phyloP scores from a whole-genome alignment of 176 grass and related monocot genomes.

The Saccharum spontaneum region DNA sequence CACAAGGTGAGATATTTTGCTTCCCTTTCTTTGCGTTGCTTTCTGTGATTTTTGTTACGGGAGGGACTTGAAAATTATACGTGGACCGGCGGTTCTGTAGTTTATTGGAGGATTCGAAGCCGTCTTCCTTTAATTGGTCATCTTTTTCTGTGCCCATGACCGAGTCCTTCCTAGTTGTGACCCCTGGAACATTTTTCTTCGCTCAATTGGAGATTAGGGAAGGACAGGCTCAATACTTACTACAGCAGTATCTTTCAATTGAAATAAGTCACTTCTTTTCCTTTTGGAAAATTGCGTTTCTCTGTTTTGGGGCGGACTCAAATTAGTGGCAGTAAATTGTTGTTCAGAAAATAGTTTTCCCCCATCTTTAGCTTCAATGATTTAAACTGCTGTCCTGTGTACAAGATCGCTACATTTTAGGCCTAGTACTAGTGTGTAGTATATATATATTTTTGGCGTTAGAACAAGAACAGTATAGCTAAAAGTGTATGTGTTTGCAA shows the following conservation, averaged over 20 bases:
- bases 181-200: background rate
- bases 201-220: background rate
- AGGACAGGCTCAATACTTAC: background rate
- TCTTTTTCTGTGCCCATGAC: background rate
- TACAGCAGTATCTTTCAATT: background rate
- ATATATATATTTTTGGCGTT: too few species aligned
- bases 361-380: background rate
- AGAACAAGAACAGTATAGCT: background rate
- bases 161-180: background rate
- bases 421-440: background rate
- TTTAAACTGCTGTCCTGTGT: background rate
- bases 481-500: slow-evolving; percentile 10
- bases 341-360: background rate
- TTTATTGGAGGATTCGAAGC: background rate
- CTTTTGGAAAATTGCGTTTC: background rate
- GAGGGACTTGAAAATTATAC: too few species aligned
- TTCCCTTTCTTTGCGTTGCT: background rate
- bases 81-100: background rate
- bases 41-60: background rate
- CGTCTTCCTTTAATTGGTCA: background rate
- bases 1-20: slow-evolving; percentile 48
- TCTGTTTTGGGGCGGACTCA: background rate
- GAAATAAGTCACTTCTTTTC: background rate
- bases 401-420: background rate
- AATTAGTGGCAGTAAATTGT: background rate